These are phyloP conservation scores for Physcomitrium patens DNA, from an alignment of 225 moss, liverwort and hornwort genomes.

Conservation along the genomic window DNA sequence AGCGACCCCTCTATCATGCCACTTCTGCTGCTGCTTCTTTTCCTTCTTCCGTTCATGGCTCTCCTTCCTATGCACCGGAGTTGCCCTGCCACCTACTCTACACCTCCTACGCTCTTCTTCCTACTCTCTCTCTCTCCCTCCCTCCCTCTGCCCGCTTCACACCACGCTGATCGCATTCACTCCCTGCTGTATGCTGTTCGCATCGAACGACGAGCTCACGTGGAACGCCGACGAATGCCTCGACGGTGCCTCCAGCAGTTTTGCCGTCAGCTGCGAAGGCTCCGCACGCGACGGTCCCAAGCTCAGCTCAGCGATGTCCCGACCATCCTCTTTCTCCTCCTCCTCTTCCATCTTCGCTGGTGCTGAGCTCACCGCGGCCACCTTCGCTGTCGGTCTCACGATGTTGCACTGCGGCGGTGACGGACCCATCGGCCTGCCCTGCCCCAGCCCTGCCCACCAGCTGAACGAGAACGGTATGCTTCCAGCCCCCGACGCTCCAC, in stretches of 20 bases:
- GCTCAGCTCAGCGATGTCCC: slow-evolving; percentile 86
- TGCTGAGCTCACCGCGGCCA: slow-evolving; percentile 38
- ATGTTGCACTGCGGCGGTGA: slow-evolving; percentile 60
- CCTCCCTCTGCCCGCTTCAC: slow-evolving; percentile 23
- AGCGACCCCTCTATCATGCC: slow-evolving; percentile 1
- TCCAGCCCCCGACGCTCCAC: too few species aligned
- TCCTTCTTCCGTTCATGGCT: not conserved
- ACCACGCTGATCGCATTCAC: slow-evolving; percentile 96
- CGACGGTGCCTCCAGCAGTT: slow-evolving; percentile 70
- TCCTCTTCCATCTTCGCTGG: slow-evolving; percentile 55
- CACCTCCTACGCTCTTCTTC: too few species aligned
- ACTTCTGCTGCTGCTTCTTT: too few species aligned
- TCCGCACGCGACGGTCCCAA: slow-evolving; percentile 82
- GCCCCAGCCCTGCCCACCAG: slow-evolving; percentile 22
- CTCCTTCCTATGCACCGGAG: too few species aligned
- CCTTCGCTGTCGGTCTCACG: slow-evolving; percentile 83
- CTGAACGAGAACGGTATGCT: too few species aligned
- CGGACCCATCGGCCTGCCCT: slow-evolving; percentile 37
- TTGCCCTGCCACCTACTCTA: too few species aligned
- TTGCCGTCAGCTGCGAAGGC: slow-evolving; percentile 81
- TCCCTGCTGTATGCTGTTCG: slow-evolving; percentile 71
- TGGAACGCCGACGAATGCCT: slow-evolving; percentile 90
- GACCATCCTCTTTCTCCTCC: slow-evolving; percentile 48
- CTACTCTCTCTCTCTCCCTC: too few species aligned
- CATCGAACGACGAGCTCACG: slow-evolving; percentile 75